phyloP scores from a whole-genome alignment of 371 early-diverging fungal genomes.

The Chytridium lagenaria region DNA sequence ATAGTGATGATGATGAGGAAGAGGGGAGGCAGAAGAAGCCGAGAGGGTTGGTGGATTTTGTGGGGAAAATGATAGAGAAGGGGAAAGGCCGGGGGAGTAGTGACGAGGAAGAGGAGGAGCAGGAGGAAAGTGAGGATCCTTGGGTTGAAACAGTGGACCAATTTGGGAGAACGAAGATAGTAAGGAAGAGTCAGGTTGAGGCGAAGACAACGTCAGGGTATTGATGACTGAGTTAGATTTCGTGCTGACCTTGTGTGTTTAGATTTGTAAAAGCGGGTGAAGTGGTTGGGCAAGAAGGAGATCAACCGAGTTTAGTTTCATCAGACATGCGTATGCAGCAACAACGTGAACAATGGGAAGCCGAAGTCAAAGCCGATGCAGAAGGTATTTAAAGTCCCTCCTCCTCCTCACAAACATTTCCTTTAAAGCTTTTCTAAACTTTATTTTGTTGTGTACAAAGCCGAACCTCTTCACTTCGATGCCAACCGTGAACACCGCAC shows the following conservation, averaged over 20 bases:
- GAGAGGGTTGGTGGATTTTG: slow-evolving; percentile 15
- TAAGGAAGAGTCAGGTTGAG: slow-evolving; percentile 65
- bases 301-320: slow-evolving; percentile 41
- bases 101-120: slow-evolving; percentile 24
- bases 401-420: not conserved
- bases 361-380: slow-evolving; percentile 35
- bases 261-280: not conserved
- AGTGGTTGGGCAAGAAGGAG: slow-evolving; percentile 46
- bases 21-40: slow-evolving; percentile 38
- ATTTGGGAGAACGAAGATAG: slow-evolving; percentile 77
- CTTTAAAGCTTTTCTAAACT: slow-evolving; percentile 18
- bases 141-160: slow-evolving; percentile 84
- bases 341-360: slow-evolving; percentile 52
- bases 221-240: not conserved
- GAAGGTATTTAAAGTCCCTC: slow-evolving; percentile 6
- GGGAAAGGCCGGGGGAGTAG: slow-evolving; percentile 19
- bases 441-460: not conserved
- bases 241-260: not conserved
- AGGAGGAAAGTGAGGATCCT: slow-evolving; percentile 59
- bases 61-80: not conserved
- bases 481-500: slow-evolving; percentile 68
- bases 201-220: slow-evolving; percentile 20
- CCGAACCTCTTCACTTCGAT: slow-evolving; percentile 57
- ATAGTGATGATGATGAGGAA: slow-evolving; percentile 45
- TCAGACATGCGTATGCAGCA: slow-evolving; percentile 48